phyloP scores from a whole-genome alignment of 2,329 filamentous ascomycete genomes.

The Ophioceras dolichostomum region DNA sequence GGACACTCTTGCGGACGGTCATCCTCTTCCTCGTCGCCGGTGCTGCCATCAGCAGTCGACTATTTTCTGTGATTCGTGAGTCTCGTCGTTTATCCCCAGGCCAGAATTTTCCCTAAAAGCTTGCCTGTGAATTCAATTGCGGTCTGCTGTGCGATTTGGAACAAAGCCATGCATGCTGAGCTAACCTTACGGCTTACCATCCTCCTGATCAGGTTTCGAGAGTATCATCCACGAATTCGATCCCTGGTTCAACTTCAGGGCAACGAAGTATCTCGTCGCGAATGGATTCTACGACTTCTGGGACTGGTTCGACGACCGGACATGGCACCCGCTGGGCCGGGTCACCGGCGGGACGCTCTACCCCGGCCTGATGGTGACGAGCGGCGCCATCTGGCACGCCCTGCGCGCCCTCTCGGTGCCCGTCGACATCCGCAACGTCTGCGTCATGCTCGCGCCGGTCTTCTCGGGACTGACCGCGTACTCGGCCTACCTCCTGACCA shows the following conservation, averaged over 20 bases:
- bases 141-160: no score
- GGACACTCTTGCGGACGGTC: constrained; percentile 74
- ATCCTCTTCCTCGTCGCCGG: constrained; percentile 88
- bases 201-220: constrained; percentile 60
- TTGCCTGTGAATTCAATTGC: no score
- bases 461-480: constrained; percentile 92
- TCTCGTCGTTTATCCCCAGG: no score
- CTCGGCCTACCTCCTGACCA: constrained; percentile 88
- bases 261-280: constrained; percentile 92
- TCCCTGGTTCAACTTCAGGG: constrained; percentile 99
- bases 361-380: constrained; percentile 97
- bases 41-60: constrained; percentile 80
- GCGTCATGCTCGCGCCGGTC: constrained; percentile 85
- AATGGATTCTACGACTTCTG: constrained; percentile 98
- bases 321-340: constrained; percentile 97
- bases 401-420: constrained; percentile 82
- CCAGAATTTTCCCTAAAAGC: no score
- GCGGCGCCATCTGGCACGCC: constrained; percentile 88
- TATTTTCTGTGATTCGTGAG: constrained; percentile 97
- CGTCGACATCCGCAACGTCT: constrained; percentile 97
- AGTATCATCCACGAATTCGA: constrained; percentile 99
- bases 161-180: no score
- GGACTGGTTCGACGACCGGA: constrained; percentile 99
- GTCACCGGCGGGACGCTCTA: constrained; percentile 99
- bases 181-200: no score